Conservation (phyloP, 352 stramenopile genomes). For the Peronosclerospora sorghi region DNA sequence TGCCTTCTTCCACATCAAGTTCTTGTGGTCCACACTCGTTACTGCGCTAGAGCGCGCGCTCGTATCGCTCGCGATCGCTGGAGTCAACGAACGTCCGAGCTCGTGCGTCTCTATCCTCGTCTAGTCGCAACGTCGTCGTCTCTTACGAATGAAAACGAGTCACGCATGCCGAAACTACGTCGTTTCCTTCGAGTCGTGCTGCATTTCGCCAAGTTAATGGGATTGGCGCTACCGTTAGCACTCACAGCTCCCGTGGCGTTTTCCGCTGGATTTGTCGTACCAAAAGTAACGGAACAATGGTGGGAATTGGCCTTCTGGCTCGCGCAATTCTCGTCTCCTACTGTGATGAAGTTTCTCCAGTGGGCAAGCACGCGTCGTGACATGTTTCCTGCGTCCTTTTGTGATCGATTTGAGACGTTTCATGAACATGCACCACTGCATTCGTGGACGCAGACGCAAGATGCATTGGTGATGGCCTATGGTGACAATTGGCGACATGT, state of each 20-base stretch:
- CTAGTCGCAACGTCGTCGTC: conserved; percentile 15
- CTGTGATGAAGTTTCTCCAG: conserved; percentile 93
- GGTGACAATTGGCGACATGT: conserved; percentile 63
- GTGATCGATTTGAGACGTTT: conserved; percentile 84
- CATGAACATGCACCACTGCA: conserved; percentile 85
- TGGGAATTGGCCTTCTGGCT: conserved; percentile 56
- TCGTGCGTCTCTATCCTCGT: conserved; percentile 15
- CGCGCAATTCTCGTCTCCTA: conserved; percentile 68
- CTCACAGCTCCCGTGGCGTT: conserved; percentile 31
- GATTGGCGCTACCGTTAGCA: conserved; percentile 36
- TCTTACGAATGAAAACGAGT: conserved; percentile 4
- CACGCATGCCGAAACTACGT: conserved; percentile 23
- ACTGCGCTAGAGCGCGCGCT: background rate
- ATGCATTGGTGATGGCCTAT: conserved; percentile 74
- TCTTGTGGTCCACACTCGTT: conserved; percentile 8
- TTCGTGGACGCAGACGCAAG: conserved; percentile 80
- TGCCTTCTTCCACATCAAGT: conserved; percentile 13
- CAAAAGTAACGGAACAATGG: conserved; percentile 35
- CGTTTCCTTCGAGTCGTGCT: conserved; percentile 35
- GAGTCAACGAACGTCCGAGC: conserved; percentile 7
- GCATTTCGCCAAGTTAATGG: conserved; percentile 51
- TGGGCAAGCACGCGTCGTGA: conserved; percentile 91
- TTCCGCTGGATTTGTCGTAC: conserved; percentile 9
- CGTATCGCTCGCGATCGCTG: conserved; percentile 13
- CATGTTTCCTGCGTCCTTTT: conserved; percentile 87